These are phyloP conservation scores for Pinus taeda DNA, from an alignment of 75 land plant genomes.

Conservation along the genomic window DNA sequence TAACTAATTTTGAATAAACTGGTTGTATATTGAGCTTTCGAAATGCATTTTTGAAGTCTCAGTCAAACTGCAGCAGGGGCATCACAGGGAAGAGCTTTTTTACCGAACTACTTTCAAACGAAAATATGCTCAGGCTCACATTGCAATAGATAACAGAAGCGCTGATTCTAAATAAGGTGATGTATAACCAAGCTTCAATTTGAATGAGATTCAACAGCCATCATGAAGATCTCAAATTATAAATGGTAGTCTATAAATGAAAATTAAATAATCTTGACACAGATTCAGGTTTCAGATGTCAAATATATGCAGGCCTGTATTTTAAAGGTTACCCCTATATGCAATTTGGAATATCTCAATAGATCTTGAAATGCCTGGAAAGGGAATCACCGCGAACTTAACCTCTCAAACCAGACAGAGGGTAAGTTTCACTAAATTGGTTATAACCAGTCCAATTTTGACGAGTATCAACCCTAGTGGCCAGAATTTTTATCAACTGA, in stretches of 20 bases:
- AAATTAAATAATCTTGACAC: neutral
- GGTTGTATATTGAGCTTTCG: neutral
- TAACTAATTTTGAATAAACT: neutral
- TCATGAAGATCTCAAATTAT: too few relatives aligned
- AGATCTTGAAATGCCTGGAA: neutral
- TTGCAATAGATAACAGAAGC: too few relatives aligned
- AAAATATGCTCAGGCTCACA: too few relatives aligned
- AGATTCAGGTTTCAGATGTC: neutral
- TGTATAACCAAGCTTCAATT: too few relatives aligned
- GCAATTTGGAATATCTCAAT: neutral
- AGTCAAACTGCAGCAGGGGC: neutral
- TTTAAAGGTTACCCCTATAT: neutral
- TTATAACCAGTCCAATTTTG: neutral
- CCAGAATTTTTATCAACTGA: neutral
- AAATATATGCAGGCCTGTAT: neutral
- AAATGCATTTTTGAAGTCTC: neutral
- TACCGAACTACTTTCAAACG: too few relatives aligned
- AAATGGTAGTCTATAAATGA: too few relatives aligned
- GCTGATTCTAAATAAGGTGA: too few relatives aligned
- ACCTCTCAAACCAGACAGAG: neutral
- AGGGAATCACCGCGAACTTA: neutral
- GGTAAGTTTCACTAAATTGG: neutral
- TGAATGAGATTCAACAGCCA: too few relatives aligned
- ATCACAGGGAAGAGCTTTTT: too few relatives aligned
- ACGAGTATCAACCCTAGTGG: neutral